Conservation (phyloP, 2,329 filamentous ascomycete genomes). For the Cordyceps sp. region DNA sequence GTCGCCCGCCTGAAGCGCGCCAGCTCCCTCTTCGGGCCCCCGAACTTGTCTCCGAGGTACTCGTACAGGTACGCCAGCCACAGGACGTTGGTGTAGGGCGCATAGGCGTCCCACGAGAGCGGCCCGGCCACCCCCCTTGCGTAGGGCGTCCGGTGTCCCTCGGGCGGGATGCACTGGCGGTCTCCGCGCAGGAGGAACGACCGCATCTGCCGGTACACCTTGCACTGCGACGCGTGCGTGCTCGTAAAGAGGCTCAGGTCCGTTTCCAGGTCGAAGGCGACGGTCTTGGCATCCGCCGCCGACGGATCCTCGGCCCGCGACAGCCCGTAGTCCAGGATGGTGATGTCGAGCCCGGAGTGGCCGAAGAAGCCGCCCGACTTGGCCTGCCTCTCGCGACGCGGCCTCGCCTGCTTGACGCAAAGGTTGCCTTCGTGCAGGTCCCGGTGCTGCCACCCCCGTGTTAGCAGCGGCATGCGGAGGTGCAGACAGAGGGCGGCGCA, state of each 20-base stretch:
- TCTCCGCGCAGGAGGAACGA: slow-evolving; percentile 37
- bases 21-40: slow-evolving; percentile 28
- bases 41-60: slow-evolving; percentile 31
- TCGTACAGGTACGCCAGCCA: slow-evolving; percentile 47
- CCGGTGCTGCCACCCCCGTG: slow-evolving; percentile 30
- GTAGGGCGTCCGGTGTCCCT: slow-evolving; percentile 29
- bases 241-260: slow-evolving; percentile 44
- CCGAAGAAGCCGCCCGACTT: slow-evolving; percentile 28
- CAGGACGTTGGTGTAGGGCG: slow-evolving; percentile 47
- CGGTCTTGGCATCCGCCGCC: slow-evolving; percentile 17
- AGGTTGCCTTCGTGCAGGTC: slow-evolving; percentile 51
- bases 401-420: slow-evolving; percentile 31
- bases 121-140: slow-evolving; percentile 26
- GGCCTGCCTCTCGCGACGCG: slow-evolving; percentile 14
- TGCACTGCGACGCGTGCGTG: slow-evolving; percentile 41
- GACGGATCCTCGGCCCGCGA: slow-evolving; percentile 36
- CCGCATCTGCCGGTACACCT: slow-evolving; percentile 45
- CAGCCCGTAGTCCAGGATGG: slow-evolving; percentile 48
- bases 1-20: slow-evolving; percentile 28
- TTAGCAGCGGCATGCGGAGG: not conserved
- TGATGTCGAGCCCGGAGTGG: slow-evolving; percentile 44
- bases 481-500: slow-evolving; percentile 11
- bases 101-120: slow-evolving; percentile 36
- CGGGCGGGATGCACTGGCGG: slow-evolving; percentile 29
- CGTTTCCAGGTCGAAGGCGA: slow-evolving; percentile 42